phyloP scores from a whole-genome alignment of 768 basidiomycete genomes.

The Podaxis pistillaris region DNA sequence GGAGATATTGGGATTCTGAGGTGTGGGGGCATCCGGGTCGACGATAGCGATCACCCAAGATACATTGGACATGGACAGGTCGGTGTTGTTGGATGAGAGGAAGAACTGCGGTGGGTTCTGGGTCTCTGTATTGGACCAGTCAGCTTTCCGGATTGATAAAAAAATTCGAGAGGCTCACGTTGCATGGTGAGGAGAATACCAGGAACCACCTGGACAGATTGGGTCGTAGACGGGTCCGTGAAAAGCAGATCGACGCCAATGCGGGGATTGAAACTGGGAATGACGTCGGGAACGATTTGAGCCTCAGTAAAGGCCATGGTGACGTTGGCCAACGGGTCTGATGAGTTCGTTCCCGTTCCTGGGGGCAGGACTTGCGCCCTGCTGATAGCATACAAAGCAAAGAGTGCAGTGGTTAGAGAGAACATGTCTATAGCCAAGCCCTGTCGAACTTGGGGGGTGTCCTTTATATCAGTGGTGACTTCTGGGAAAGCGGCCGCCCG shows the following conservation, averaged over 20 bases:
- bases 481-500: background rate
- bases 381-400: slow-evolving; percentile 1
- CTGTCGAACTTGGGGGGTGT: too few relatives aligned
- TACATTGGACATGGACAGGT: slow-evolving; percentile 20
- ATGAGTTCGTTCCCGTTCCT: background rate
- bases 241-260: slow-evolving; percentile 37
- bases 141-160: background rate
- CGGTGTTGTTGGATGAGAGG: slow-evolving; percentile 25
- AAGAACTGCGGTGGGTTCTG: slow-evolving; percentile 31
- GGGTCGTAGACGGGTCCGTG: slow-evolving; percentile 28
- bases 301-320: slow-evolving; percentile 34
- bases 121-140: slow-evolving; percentile 26
- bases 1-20: slow-evolving; percentile 32
- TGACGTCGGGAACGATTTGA: slow-evolving; percentile 39
- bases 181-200: slow-evolving; percentile 34
- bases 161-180: slow-evolving; percentile 26
- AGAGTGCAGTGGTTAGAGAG: background rate
- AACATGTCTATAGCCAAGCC: background rate
- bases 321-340: slow-evolving; percentile 19
- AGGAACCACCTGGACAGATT: slow-evolving; percentile 30
- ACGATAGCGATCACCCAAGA: slow-evolving; percentile 39
- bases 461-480: background rate
- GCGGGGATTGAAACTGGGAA: slow-evolving; percentile 37
- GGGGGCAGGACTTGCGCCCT: background rate
- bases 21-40: slow-evolving; percentile 44